These are phyloP conservation scores for Pulveroboletus sp. DNA, from an alignment of 768 basidiomycete species.

Conservation along the genomic window DNA sequence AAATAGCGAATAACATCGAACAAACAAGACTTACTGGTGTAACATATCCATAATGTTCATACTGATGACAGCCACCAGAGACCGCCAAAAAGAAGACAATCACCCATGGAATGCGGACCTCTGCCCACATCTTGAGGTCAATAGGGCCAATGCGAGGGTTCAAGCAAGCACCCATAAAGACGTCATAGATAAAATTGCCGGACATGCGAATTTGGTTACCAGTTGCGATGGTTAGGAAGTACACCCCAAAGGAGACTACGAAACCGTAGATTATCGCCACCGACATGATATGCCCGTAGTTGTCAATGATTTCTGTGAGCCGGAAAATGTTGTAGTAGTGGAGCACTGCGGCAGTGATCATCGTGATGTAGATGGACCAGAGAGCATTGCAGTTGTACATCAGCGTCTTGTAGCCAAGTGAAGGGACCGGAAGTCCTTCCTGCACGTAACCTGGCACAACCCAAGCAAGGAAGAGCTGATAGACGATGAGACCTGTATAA, in stretches of 20 bases:
- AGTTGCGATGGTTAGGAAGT: conserved; percentile 70
- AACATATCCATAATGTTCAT: conserved; percentile 86
- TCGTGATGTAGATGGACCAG: conserved; percentile 75
- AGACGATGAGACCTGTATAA: conserved; percentile 82
- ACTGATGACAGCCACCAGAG: conserved; percentile 93
- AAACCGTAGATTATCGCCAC: conserved; percentile 94
- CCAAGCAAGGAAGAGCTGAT: conserved; percentile 87
- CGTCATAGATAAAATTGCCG: conserved; percentile 91
- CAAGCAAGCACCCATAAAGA: conserved; percentile 93
- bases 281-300: conserved; percentile 94
- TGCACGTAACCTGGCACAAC: conserved; percentile 90
- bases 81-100: conserved; percentile 91
- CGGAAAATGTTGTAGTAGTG: conserved; percentile 83
- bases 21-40: conserved; percentile 60
- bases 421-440: conserved; percentile 94
- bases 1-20: not conserved
- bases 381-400: conserved; percentile 98
- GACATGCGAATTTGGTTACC: conserved; percentile 89
- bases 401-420: conserved; percentile 86
- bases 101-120: conserved; percentile 96
- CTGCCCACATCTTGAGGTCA: conserved; percentile 98
- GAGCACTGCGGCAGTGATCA: conserved; percentile 66
- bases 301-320: conserved; percentile 91
- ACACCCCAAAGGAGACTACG: conserved; percentile 71
- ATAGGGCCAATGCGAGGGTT: conserved; percentile 90